Evolutionary conservation across 176 grass and related monocot genomes (phyloP).

Genomic region (Calamus simplicifolius): DNA sequence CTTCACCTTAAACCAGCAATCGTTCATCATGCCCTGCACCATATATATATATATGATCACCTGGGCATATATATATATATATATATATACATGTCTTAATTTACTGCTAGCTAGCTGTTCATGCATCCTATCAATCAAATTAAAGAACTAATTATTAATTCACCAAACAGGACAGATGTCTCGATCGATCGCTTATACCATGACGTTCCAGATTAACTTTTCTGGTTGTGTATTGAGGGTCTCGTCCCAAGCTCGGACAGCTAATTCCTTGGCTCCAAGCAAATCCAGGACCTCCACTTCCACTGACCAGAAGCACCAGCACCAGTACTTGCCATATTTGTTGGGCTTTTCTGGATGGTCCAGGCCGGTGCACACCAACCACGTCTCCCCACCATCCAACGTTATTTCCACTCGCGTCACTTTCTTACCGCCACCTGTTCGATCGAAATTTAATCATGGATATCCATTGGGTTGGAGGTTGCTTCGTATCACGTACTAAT

Average conservation of each 20-base stretch:
- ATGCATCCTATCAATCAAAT: neutral
- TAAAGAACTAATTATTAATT: too few relatives aligned
- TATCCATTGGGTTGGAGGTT: too few relatives aligned
- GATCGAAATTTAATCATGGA: neutral
- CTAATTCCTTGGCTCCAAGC: constrained; percentile 62
- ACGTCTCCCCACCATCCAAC: constrained; percentile 60
- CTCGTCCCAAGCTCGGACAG: constrained; percentile 88
- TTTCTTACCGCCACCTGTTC: constrained; percentile 66
- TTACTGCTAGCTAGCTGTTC: constrained; percentile 1
- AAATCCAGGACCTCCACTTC: constrained; percentile 60
- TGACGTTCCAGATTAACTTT: constrained; percentile 80
- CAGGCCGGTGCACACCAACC: constrained; percentile 46
- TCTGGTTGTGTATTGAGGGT: constrained; percentile 71
- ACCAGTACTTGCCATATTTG: constrained; percentile 86
- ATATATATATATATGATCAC: too few relatives aligned
- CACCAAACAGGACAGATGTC: neutral
- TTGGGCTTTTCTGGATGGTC: constrained; percentile 56
- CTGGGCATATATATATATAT: too few relatives aligned
- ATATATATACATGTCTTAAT: too few relatives aligned
- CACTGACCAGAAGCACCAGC: constrained; percentile 95
- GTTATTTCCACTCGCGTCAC: constrained; percentile 80
- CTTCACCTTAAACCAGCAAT: constrained; percentile 86
- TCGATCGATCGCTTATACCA: constrained; percentile 40
- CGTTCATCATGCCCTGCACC: constrained; percentile 92
- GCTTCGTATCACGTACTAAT: too few relatives aligned